A percentile compares a stretch with the other conserved stretches of the same genome.
Evolutionary conservation across 257 asterid species (phyloP).

Genomic region (Capsicum pubescens): DNA sequence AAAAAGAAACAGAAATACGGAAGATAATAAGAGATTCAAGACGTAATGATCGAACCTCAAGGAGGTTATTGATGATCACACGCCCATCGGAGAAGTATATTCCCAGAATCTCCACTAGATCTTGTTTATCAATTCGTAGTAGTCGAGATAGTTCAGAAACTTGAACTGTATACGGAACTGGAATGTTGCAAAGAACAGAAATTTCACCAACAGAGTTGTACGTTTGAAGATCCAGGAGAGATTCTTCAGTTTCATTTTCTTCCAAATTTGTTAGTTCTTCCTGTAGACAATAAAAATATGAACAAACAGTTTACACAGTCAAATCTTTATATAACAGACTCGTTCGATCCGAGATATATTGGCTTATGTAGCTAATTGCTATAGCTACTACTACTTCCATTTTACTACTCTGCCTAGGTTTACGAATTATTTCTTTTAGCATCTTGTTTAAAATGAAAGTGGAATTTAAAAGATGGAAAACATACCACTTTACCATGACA

Average conservation of each 20-base stretch:
- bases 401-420: background rate
- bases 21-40: background rate
- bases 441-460: background rate
- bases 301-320: background rate
- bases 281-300: constrained; percentile 40
- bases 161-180: constrained; percentile 52
- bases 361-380: background rate
- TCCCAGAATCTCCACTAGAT: constrained; percentile 45
- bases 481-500: constrained; percentile 70
- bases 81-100: constrained; percentile 62
- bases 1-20: background rate
- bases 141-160: constrained; percentile 59
- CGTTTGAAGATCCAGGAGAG: constrained; percentile 39
- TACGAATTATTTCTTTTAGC: constrained; percentile 11
- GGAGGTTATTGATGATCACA: constrained; percentile 54
- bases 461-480: constrained; percentile 20
- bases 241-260: constrained; percentile 44
- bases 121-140: constrained; percentile 61
- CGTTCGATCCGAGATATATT: no score
- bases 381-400: background rate
- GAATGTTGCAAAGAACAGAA: constrained; percentile 61
- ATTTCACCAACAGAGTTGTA: constrained; percentile 58
- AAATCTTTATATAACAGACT: background rate
- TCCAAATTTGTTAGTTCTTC: constrained; percentile 52
- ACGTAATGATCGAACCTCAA: constrained; percentile 44